Evolutionary conservation across 768 basidiomycete species (phyloP).

Genomic region (Chlorophyllum brunneum): DNA sequence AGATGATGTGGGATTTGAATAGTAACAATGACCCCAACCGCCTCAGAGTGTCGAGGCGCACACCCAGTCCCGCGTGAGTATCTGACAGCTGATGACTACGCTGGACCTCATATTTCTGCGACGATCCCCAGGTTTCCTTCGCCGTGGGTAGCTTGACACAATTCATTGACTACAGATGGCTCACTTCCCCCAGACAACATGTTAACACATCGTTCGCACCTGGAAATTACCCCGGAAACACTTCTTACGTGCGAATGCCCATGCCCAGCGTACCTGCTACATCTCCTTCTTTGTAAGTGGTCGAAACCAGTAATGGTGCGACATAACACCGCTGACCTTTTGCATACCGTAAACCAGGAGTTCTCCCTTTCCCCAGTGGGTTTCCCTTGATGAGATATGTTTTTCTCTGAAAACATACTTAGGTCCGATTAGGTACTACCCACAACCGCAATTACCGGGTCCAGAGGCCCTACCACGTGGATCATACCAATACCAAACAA

Average conservation of each 20-base stretch:
- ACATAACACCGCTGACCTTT: background rate
- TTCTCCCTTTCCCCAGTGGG: slow-evolving; percentile 1
- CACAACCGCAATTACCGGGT: slow-evolving; percentile 4
- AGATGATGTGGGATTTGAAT: slow-evolving; percentile 40
- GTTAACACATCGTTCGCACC: background rate
- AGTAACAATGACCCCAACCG: slow-evolving; percentile 22
- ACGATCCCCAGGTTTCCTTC: slow-evolving; percentile 23
- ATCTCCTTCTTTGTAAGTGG: slow-evolving; percentile 1
- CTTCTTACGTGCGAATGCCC: slow-evolving; percentile 8
- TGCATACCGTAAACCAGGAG: background rate
- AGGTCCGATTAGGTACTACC: slow-evolving; percentile 12
- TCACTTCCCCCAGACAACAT: background rate
- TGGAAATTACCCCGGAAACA: slow-evolving; percentile 8
- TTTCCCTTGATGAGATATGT: background rate
- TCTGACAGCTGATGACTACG: background rate
- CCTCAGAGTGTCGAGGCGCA: slow-evolving; percentile 21
- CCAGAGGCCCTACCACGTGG: background rate
- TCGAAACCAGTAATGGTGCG: background rate
- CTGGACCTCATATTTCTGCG: background rate
- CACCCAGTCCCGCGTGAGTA: slow-evolving; percentile 28
- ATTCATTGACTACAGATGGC: background rate
- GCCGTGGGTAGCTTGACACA: slow-evolving; percentile 20
- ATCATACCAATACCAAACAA: background rate
- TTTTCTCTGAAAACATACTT: slow-evolving; percentile 7
- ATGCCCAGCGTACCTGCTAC: slow-evolving; percentile 12